phyloP scores from a whole-genome alignment of 148 eudicot species.

The Bassia scoparia region DNA sequence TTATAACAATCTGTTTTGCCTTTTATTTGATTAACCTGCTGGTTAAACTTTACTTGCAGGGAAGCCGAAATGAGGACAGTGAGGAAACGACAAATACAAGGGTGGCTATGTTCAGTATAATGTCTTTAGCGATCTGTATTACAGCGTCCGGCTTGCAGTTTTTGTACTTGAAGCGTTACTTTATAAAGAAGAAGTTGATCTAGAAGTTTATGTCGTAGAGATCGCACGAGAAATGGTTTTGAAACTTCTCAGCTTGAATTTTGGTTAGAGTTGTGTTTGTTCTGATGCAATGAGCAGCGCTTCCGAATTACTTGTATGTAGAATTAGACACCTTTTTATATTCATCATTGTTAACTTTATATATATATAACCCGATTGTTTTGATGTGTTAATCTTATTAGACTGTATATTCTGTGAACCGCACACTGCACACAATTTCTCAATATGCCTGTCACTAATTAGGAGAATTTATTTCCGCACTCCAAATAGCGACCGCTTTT shows the following conservation, averaged over 20 bases:
- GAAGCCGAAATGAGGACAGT: slow-evolving; percentile 72
- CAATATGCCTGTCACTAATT: too few relatives aligned
- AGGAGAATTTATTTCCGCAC: too few relatives aligned
- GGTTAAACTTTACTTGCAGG: slow-evolving; percentile 31
- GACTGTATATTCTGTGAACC: too few relatives aligned
- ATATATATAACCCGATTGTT: too few relatives aligned
- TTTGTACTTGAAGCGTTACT: slow-evolving; percentile 64
- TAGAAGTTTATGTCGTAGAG: slow-evolving; percentile 24
- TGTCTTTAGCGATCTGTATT: slow-evolving; percentile 79
- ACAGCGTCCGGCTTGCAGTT: slow-evolving; percentile 56
- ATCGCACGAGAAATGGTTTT: background rate
- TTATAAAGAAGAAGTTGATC: slow-evolving; percentile 77
- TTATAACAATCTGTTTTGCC: too few relatives aligned
- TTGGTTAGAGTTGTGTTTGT: background rate
- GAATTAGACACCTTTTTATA: too few relatives aligned
- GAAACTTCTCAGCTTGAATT: background rate
- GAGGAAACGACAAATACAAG: slow-evolving; percentile 77
- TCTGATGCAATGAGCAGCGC: background rate
- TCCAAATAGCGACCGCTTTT: too few relatives aligned
- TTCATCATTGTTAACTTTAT: too few relatives aligned
- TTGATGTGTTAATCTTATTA: too few relatives aligned
- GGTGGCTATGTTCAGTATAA: slow-evolving; percentile 74
- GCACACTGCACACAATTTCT: too few relatives aligned
- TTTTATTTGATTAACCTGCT: background rate
- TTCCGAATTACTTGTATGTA: too few relatives aligned